Percentiles rank a stretch among this genome's conserved stretches.
phyloP scores from a whole-genome alignment of 441 rosid species.

The Daphne laureola region DNA sequence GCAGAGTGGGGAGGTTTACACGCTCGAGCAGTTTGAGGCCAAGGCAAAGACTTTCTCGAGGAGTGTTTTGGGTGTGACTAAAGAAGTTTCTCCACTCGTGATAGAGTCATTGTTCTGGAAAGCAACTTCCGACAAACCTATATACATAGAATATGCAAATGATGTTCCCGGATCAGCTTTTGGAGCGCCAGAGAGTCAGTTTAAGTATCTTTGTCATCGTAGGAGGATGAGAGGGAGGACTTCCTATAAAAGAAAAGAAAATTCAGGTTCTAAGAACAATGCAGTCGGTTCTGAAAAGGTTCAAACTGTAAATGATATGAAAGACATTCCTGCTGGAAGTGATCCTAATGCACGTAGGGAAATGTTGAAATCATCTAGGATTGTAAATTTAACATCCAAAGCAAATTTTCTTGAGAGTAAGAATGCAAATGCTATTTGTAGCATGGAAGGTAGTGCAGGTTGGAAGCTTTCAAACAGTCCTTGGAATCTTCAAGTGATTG shows the following conservation, averaged over 20 bases:
- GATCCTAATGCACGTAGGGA: slow-evolving; percentile 22
- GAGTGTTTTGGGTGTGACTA: slow-evolving; percentile 50
- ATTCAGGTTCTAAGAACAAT: slow-evolving; percentile 20
- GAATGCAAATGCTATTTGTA: slow-evolving; percentile 33
- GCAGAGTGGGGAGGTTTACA: slow-evolving; percentile 96
- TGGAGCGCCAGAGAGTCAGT: slow-evolving; percentile 74
- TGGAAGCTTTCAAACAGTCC: slow-evolving; percentile 99
- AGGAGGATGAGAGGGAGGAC: slow-evolving; percentile 71
- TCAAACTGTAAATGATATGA: slow-evolving; percentile 19
- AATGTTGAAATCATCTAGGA: slow-evolving; percentile 13
- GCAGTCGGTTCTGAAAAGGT: slow-evolving; percentile 19
- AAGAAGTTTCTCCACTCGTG: slow-evolving; percentile 66
- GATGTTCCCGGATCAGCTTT: slow-evolving; percentile 98
- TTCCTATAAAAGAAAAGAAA: slow-evolving; percentile 52
- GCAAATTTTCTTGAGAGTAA: slow-evolving; percentile 36
- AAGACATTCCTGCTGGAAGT: slow-evolving; percentile 20
- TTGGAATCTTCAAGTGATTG: slow-evolving; percentile 95
- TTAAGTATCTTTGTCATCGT: slow-evolving; percentile 52
- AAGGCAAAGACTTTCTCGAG: slow-evolving; percentile 77
- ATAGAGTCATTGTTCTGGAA: slow-evolving; percentile 93
- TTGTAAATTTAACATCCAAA: slow-evolving; percentile 18
- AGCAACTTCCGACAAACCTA: slow-evolving; percentile 78
- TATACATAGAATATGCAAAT: slow-evolving; percentile 90
- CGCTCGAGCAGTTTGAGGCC: slow-evolving; percentile 88
- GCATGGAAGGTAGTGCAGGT: slow-evolving; percentile 88